These are phyloP conservation scores for Chlamydomonas sphaeroides DNA, from an alignment of 139 green algal species.

Conservation along the genomic window DNA sequence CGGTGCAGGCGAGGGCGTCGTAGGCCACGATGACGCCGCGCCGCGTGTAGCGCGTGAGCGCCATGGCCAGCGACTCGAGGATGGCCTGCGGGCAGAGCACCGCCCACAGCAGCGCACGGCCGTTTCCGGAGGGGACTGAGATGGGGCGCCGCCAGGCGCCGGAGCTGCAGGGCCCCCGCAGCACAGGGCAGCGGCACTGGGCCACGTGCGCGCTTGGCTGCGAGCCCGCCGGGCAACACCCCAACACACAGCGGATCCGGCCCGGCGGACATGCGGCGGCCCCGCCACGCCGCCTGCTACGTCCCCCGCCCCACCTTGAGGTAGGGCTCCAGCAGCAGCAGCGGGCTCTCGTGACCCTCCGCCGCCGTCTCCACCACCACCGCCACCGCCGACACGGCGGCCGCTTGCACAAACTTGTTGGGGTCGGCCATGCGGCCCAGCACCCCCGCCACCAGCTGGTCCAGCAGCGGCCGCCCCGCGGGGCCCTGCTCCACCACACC, in stretches of 20 bases:
- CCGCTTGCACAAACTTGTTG: slow-evolving; percentile 92
- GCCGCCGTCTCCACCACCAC: slow-evolving; percentile 73
- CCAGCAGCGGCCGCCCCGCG: slow-evolving; percentile 52
- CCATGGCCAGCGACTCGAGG: slow-evolving; percentile 66
- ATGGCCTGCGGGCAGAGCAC: slow-evolving; percentile 48
- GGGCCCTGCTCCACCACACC: slow-evolving; percentile 11
- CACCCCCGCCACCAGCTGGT: slow-evolving; percentile 76
- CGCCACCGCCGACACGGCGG: slow-evolving; percentile 87
- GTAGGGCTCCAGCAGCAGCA: slow-evolving; percentile 43
- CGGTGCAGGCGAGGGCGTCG: slow-evolving; percentile 85
- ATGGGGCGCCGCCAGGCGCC: too few species aligned
- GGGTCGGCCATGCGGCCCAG: slow-evolving; percentile 77
- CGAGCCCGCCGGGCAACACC: too few species aligned
- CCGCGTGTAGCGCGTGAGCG: slow-evolving; percentile 66
- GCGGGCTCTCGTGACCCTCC: slow-evolving; percentile 19
- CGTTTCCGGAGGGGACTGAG: too few species aligned
- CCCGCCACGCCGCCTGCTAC: too few species aligned
- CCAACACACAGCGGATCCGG: too few species aligned
- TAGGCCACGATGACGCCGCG: slow-evolving; percentile 87
- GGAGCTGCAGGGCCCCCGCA: too few species aligned
- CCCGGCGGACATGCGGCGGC: too few species aligned
- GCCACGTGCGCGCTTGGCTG: too few species aligned
- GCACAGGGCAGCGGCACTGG: too few species aligned
- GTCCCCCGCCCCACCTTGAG: too few species aligned
- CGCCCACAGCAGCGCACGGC: neutral